Evolutionary conservation across 768 basidiomycete genomes (phyloP).

Genomic region (Amanita brunnescens): DNA sequence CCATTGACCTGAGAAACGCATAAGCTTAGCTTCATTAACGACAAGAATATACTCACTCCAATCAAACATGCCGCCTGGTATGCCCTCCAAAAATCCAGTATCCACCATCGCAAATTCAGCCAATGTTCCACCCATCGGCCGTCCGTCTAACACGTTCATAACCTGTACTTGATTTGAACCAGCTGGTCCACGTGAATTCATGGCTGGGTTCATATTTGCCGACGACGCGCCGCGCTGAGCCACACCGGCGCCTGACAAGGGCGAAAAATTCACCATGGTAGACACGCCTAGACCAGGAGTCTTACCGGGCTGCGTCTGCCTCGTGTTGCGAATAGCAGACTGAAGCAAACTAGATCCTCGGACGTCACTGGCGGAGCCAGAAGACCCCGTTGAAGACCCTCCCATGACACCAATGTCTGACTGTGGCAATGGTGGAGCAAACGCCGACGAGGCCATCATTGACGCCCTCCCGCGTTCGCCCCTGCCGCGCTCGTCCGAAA

Average conservation of each 20-base stretch:
- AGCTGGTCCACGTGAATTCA: constrained; percentile 41
- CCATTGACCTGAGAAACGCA: constrained; percentile 56
- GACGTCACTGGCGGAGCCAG: constrained; percentile 10
- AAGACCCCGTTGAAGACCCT: constrained; percentile 1
- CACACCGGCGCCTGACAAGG: constrained; percentile 32
- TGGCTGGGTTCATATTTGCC: constrained; percentile 66
- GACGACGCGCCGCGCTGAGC: constrained; percentile 11
- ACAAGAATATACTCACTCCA: constrained; percentile 47
- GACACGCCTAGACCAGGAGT: constrained; percentile 19
- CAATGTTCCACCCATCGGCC: constrained; percentile 43
- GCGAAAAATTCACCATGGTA: constrained; percentile 50
- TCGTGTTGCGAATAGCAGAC: background rate
- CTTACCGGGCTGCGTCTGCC: constrained; percentile 3
- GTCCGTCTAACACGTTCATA: constrained; percentile 64
- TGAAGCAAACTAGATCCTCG: constrained; percentile 2
- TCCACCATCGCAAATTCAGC: constrained; percentile 63
- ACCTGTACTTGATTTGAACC: constrained; percentile 56
- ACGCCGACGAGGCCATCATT: constrained; percentile 3
- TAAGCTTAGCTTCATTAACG: constrained; percentile 2
- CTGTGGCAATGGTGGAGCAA: constrained; percentile 4
- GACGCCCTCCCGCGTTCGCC: constrained; percentile 2
- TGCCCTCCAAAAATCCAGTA: constrained; percentile 63
- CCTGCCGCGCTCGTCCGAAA: constrained; percentile 7
- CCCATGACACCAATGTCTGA: background rate
- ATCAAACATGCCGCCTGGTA: constrained; percentile 81